Evolutionary conservation across 2,329 filamentous ascomycete species (phyloP).

Genomic region (Pseudophaeomoniella oleicola): DNA sequence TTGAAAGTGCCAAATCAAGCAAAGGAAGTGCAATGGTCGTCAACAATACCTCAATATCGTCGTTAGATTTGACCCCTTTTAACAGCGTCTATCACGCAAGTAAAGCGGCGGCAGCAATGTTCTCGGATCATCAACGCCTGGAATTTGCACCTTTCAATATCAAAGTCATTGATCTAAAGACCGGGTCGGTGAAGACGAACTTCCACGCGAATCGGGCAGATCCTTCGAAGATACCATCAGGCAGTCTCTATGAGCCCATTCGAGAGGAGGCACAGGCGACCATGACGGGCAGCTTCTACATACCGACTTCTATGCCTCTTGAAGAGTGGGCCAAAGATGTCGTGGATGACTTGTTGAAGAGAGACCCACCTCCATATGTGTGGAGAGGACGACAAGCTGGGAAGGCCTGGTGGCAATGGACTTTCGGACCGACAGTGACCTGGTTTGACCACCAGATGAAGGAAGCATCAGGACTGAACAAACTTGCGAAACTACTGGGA

Average conservation of each 20-base stretch:
- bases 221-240: neutral
- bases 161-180: constrained; percentile 16
- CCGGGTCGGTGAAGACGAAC: constrained; percentile 11
- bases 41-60: constrained; percentile 14
- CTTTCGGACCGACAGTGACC: neutral
- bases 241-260: constrained; percentile 1
- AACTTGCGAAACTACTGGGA: too few species aligned
- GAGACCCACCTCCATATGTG: constrained; percentile 10
- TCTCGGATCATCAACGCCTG: constrained; percentile 33
- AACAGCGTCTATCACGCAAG: constrained; percentile 19
- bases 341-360: constrained; percentile 40
- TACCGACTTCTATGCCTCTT: constrained; percentile 28
- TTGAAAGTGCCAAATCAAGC: constrained; percentile 10
- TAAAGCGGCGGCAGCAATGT: constrained; percentile 43
- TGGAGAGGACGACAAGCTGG: constrained; percentile 4
- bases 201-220: constrained; percentile 3
- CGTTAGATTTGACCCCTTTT: constrained; percentile 37
- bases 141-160: constrained; percentile 18
- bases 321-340: constrained; percentile 40
- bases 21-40: constrained; percentile 13
- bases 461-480: neutral
- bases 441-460: neutral
- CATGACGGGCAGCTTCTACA: neutral
- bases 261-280: neutral
- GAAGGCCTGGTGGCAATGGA: neutral